A percentile compares a stretch with the other conserved stretches of the same genome.
Conservation (phyloP, 495 filamentous ascomycete genomes). For the Cenococcum geophilum region DNA sequence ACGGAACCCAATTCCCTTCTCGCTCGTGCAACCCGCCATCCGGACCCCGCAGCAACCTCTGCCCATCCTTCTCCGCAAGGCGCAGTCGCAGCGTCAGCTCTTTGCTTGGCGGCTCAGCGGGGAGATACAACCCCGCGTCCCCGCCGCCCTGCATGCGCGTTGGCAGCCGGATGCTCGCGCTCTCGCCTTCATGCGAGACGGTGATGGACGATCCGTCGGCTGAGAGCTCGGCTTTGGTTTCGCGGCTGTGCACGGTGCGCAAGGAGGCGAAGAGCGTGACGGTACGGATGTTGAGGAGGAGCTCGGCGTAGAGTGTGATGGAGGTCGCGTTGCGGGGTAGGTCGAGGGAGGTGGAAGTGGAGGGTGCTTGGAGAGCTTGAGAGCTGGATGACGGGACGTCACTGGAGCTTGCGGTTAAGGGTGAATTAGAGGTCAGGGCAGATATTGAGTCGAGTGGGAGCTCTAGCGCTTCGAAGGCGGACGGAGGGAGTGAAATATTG, state of each 20-base stretch:
- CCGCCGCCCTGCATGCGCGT: slow-evolving; percentile 45
- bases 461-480: slow-evolving; percentile 22
- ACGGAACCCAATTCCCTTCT: slow-evolving; percentile 52
- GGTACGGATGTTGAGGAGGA: slow-evolving; percentile 79
- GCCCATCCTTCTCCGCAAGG: slow-evolving; percentile 41
- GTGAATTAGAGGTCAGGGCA: slow-evolving; percentile 13
- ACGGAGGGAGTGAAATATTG: slow-evolving; percentile 17
- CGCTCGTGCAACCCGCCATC: too few relatives aligned
- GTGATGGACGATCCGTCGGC: slow-evolving; percentile 48
- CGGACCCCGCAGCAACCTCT: slow-evolving; percentile 34
- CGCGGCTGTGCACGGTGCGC: slow-evolving; percentile 42
- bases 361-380: background rate
- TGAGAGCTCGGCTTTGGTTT: slow-evolving; percentile 47
- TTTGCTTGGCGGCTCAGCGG: slow-evolving; percentile 33
- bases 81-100: slow-evolving; percentile 68
- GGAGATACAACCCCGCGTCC: slow-evolving; percentile 38
- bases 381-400: slow-evolving; percentile 15
- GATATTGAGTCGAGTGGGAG: slow-evolving; percentile 15
- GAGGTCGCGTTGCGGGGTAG: slow-evolving; percentile 12
- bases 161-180: slow-evolving; percentile 59
- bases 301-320: slow-evolving; percentile 68
- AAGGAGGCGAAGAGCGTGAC: slow-evolving; percentile 68
- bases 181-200: slow-evolving; percentile 49
- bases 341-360: background rate
- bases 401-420: background rate